Percentiles rank a stretch among this genome's conserved stretches.
Conservation (phyloP, 2,329 filamentous ascomycete species). For the Fusarium annulatum region DNA sequence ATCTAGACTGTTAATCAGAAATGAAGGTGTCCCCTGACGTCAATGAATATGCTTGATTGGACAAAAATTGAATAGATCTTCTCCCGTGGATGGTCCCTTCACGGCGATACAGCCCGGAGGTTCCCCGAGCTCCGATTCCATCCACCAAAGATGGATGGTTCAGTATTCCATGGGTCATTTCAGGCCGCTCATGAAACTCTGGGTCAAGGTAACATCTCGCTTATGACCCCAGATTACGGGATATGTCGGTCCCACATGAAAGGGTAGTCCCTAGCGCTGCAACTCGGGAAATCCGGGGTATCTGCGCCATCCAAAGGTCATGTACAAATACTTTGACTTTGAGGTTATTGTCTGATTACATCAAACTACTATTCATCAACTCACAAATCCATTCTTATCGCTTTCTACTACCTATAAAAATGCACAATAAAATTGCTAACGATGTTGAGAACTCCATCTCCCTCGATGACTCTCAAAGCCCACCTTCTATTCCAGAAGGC, state of each 20-base stretch:
- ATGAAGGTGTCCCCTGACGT: neutral
- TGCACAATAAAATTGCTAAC: neutral
- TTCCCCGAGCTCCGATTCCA: neutral
- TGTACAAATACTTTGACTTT: neutral
- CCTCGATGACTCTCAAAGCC: neutral
- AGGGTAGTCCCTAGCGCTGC: neutral
- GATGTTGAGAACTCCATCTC: neutral
- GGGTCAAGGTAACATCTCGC: neutral
- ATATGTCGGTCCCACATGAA: neutral
- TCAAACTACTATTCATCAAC: rapidly evolving
- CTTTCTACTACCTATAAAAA: neutral
- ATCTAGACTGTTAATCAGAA: too few relatives aligned
- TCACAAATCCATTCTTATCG: rapidly evolving
- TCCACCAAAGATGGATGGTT: rapidly evolving
- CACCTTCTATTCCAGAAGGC: rapidly evolving
- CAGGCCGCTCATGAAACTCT: neutral
- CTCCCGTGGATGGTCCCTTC: neutral
- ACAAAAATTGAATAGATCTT: neutral
- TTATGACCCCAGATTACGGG: neutral
- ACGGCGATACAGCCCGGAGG: neutral
- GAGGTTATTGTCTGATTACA: rapidly evolving
- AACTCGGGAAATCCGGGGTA: neutral
- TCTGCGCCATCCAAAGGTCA: rapidly evolving
- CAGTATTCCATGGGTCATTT: neutral
- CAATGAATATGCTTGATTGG: neutral